Conservation (phyloP, 495 filamentous ascomycete genomes). For the Xylaria venustula region DNA sequence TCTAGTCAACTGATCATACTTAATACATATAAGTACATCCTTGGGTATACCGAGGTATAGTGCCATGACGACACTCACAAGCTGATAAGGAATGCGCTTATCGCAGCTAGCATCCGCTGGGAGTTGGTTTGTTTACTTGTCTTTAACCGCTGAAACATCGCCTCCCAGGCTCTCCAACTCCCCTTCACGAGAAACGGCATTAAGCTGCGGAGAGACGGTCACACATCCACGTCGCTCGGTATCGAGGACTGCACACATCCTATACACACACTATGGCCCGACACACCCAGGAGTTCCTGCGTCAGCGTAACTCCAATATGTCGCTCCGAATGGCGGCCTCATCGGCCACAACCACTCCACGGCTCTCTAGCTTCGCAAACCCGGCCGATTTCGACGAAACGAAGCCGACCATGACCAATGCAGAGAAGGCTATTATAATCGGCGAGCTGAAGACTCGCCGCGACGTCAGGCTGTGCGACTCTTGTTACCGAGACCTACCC, state of each 20-base stretch:
- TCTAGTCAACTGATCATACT: too few species aligned
- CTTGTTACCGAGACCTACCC: slow-evolving; percentile 21
- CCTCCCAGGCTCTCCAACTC: neutral
- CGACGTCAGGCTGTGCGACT: slow-evolving; percentile 19
- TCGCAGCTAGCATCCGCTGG: neutral
- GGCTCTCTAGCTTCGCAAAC: slow-evolving; percentile 29
- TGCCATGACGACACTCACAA: neutral
- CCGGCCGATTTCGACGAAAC: slow-evolving; percentile 30
- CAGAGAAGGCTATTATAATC: slow-evolving; percentile 25
- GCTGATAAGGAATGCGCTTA: neutral
- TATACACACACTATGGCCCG: slow-evolving; percentile 33
- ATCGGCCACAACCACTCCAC: slow-evolving; percentile 12
- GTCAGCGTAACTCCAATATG: slow-evolving; percentile 38
- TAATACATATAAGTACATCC: neutral
- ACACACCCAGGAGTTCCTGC: slow-evolving; percentile 41
- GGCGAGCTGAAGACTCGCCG: slow-evolving; percentile 24
- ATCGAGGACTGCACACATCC: neutral
- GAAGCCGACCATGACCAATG: slow-evolving; percentile 17
- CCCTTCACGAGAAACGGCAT: neutral
- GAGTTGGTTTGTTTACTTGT: neutral
- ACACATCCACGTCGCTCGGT: neutral
- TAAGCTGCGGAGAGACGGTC: neutral
- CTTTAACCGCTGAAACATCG: neutral
- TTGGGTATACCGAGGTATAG: neutral
- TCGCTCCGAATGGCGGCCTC: slow-evolving; percentile 33